Evolutionary conservation across 108 stramenopile species (phyloP), one percentile per base, ranked within the genome.

Genomic region (Pseudonitzschia pungens): DNA sequence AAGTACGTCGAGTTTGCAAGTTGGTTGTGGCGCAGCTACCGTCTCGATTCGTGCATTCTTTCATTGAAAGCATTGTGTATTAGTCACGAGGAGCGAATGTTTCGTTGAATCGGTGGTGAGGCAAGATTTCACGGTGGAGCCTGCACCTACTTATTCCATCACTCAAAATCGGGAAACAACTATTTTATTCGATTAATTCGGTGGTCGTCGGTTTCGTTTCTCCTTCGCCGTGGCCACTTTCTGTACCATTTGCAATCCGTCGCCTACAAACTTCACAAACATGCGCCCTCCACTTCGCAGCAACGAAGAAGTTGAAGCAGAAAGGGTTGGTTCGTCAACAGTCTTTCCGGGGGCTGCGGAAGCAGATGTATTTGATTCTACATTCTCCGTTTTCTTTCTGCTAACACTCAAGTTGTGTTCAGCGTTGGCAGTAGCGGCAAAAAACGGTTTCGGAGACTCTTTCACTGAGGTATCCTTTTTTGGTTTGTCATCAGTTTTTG

Each of bases 191-290:
- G 18, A 18, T 26, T 55, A 55, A 9, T 55, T 55, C 26, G 22
- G 54, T 2, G 54, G 54, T 22, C 54, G 54, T 2, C 54, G 52
- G 18, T 53, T 16, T 53, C 18, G 52, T 20, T 53, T 55, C 26
- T 55, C 54, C 26, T 55, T 55, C 22, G 29, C 9, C 31, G 60
- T n/a, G 9, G 60, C 60, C 8, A 62, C 60, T 62, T 29, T 26
- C n/a, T 62, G 60, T 12, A 62, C 60, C 60, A 62, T 62, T 62
- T 62, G 60, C 36, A 62, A 62, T 62, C 60, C 60, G 31, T 62
- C 60, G 20, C 60, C 60, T 0, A 62, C 60, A 21, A 62, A 62
- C 36, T 62, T 62, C 12, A 33, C 60, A 40, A 62, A 62, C 60
- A 62, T 62, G 4, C 60, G 60, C n/a, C 60, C 60, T 40, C 60